Evolutionary conservation across 1,139 yeast species (phyloP).

Genomic region (Candida tropicalis): DNA sequence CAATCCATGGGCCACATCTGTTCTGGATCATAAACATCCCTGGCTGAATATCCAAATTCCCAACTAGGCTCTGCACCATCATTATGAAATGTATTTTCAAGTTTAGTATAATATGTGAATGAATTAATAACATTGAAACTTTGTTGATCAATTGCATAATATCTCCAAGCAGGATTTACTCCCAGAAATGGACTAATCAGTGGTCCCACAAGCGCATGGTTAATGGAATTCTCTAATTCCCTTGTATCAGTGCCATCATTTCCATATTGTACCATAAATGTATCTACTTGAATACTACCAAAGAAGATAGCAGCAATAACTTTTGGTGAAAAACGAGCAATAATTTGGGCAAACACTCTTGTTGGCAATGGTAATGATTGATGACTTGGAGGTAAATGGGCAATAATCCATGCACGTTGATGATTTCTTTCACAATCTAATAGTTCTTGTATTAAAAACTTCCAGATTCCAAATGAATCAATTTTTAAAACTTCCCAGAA

Average conservation of each 20-base stretch:
- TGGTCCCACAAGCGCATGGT: slow-evolving; percentile 34
- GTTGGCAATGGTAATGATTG: slow-evolving; percentile 30
- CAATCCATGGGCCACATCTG: slow-evolving; percentile 28
- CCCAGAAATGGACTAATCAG: slow-evolving; percentile 31
- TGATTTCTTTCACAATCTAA: slow-evolving; percentile 28
- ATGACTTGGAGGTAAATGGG: slow-evolving; percentile 29
- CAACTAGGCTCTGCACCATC: slow-evolving; percentile 34
- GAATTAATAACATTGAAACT: slow-evolving; percentile 32
- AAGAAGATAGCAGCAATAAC: slow-evolving; percentile 36
- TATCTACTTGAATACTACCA: slow-evolving; percentile 31
- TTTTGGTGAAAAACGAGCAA: slow-evolving; percentile 35
- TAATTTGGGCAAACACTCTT: slow-evolving; percentile 27
- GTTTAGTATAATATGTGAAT: slow-evolving; percentile 31
- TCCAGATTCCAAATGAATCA: slow-evolving; percentile 33
- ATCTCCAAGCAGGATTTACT: slow-evolving; percentile 36
- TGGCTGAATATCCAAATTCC: slow-evolving; percentile 32
- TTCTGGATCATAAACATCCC: slow-evolving; percentile 31
- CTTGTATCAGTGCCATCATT: slow-evolving; percentile 22
- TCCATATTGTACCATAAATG: slow-evolving; percentile 28
- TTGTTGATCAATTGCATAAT: slow-evolving; percentile 32
- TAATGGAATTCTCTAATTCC: slow-evolving; percentile 23
- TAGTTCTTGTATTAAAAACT: slow-evolving; percentile 31
- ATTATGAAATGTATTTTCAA: slow-evolving; percentile 30
- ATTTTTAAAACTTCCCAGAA: slow-evolving; percentile 24
- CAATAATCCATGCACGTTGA: slow-evolving; percentile 37